Conservation (phyloP, 2,329 filamentous ascomycete species). For the Cordyceps militaris region DNA sequence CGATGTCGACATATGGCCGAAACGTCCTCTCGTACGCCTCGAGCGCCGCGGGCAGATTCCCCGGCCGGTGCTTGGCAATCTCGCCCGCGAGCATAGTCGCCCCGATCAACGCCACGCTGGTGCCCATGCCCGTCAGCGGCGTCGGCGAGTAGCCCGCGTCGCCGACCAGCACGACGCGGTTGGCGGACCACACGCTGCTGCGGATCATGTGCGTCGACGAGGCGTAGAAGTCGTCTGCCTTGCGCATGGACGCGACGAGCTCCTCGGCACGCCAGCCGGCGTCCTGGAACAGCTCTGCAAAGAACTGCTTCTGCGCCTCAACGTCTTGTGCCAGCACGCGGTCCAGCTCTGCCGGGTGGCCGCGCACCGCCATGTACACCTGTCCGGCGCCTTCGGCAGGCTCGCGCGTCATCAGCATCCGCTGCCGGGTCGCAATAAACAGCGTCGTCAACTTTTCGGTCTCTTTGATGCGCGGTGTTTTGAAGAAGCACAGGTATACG, state of each 20-base stretch:
- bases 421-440: constrained; percentile 23
- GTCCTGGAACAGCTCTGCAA: constrained; percentile 26
- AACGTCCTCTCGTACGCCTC: constrained; percentile 13
- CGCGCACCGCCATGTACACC: constrained; percentile 27
- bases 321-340: constrained; percentile 6
- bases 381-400: constrained; percentile 21
- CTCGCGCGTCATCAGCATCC: constrained; percentile 28
- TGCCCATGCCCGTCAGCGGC: constrained; percentile 39
- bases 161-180: constrained; percentile 38
- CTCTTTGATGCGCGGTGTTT: constrained; percentile 13
- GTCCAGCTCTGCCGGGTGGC: constrained; percentile 19
- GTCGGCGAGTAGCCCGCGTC: constrained; percentile 42
- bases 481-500: constrained; percentile 22
- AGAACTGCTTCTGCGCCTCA: constrained; percentile 27
- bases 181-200: constrained; percentile 25
- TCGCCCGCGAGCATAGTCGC: constrained; percentile 47
- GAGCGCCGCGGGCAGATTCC: constrained; percentile 1
- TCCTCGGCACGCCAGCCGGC: constrained; percentile 34
- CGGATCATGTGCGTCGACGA: constrained; percentile 35
- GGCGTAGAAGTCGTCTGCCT: constrained; percentile 36
- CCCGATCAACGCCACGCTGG: constrained; percentile 34
- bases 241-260: constrained; percentile 24
- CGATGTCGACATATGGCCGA: constrained; percentile 6
- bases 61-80: constrained; percentile 20
- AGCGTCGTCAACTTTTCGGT: constrained; percentile 17